Conservation (phyloP, 768 basidiomycete genomes). For the Atractiella rhizophila region DNA sequence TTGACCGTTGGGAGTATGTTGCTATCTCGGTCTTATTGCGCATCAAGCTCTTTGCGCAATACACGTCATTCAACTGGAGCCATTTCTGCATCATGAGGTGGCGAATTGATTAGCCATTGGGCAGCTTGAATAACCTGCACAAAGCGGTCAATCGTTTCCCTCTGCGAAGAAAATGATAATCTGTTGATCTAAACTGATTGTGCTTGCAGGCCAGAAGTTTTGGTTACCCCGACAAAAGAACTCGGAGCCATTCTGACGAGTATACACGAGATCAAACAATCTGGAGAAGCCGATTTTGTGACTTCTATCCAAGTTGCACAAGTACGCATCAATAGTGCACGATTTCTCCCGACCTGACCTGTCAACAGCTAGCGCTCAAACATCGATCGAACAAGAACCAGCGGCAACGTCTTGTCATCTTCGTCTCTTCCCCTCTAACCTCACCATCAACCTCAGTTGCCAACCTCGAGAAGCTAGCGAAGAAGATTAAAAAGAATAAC, state of each 20-base stretch:
- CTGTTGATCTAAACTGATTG: no score
- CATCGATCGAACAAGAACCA: constrained; percentile 97
- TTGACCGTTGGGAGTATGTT: no score
- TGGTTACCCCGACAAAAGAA: constrained; percentile 87
- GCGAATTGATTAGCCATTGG: background rate
- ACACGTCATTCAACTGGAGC: no score
- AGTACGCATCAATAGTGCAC: constrained; percentile 8
- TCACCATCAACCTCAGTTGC: background rate
- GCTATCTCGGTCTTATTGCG: no score
- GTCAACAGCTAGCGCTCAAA: constrained; percentile 49
- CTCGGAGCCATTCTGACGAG: constrained; percentile 69
- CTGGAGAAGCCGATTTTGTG: constrained; percentile 57
- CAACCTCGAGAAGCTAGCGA: constrained; percentile 57
- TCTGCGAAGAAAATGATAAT: no score
- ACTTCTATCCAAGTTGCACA: constrained; percentile 84
- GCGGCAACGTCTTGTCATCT: constrained; percentile 80
- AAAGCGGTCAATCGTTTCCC: background rate
- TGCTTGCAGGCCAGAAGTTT: constrained; percentile 57
- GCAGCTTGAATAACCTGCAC: background rate
- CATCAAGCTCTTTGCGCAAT: background rate
- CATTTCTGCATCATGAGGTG: background rate
- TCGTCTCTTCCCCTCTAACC: constrained; percentile 65
- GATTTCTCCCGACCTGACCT: background rate
- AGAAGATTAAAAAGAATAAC: constrained; percentile 98
- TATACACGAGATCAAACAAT: constrained; percentile 49